phyloP scores from a whole-genome alignment of 2,329 filamentous ascomycete species.

The Akanthomyces lecanii region DNA sequence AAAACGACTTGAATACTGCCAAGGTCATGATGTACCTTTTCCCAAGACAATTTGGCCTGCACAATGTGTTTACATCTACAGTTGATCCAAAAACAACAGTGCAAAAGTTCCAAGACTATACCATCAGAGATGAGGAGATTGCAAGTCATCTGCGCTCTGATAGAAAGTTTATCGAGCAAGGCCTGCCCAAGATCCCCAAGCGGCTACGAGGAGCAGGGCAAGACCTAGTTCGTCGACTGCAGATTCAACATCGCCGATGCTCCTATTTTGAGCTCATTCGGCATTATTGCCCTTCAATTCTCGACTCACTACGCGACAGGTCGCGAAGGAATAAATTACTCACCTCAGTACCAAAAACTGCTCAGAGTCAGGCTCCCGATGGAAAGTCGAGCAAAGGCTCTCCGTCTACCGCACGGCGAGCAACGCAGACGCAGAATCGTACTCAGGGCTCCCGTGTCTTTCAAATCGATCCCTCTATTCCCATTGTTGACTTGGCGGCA shows the following conservation, averaged over 20 bases:
- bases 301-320: conserved; percentile 23
- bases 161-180: conserved; percentile 16
- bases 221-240: conserved; percentile 62
- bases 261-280: conserved; percentile 74
- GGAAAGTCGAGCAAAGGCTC: not conserved
- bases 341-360: not conserved
- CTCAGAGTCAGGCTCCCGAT: not conserved
- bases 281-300: conserved; percentile 67
- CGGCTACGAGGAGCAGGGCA: conserved; percentile 61
- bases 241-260: conserved; percentile 67
- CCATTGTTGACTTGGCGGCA: conserved; percentile 65
- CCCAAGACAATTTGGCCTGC: conserved; percentile 80
- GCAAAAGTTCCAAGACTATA: conserved; percentile 80
- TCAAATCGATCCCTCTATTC: conserved; percentile 12
- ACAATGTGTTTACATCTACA: conserved; percentile 82
- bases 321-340: not conserved
- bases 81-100: conserved; percentile 62
- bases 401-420: not conserved
- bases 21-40: conserved; percentile 92
- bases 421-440: not conserved
- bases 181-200: conserved; percentile 50
- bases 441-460: not conserved
- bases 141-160: conserved; percentile 23
- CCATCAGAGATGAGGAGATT: conserved; percentile 80
- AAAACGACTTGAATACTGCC: conserved; percentile 47